Conservation (phyloP, 1,284 basidiomycete genomes). For the Prillingera fragicola region DNA sequence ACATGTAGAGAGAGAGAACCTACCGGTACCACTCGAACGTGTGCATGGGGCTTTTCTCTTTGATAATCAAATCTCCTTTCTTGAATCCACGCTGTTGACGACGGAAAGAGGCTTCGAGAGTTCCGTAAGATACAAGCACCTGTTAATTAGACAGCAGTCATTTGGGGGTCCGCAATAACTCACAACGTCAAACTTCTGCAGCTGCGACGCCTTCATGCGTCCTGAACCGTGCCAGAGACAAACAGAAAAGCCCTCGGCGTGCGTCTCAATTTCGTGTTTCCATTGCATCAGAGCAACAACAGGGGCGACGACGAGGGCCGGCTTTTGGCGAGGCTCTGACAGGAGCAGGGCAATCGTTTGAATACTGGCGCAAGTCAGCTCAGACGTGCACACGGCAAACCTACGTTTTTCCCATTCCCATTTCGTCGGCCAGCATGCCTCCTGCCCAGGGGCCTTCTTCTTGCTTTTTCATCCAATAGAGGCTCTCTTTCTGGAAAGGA, state of each 20-base stretch:
- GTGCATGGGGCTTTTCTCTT: constrained; percentile 83
- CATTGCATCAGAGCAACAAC: constrained; percentile 99
- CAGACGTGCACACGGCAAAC: not conserved
- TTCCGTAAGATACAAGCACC: constrained; percentile 58
- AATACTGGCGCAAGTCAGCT: constrained; percentile 57
- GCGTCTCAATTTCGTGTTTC: constrained; percentile 85
- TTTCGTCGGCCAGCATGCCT: constrained; percentile 76
- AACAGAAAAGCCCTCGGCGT: constrained; percentile 69
- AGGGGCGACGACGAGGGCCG: constrained; percentile 89
- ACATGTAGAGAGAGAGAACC: constrained; percentile 55
- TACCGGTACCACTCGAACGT: constrained; percentile 85
- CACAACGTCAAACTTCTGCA: constrained; percentile 84
- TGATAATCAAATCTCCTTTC: constrained; percentile 74
- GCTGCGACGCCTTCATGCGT: constrained; percentile 56
- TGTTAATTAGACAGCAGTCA: constrained; percentile 6
- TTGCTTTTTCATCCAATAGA: constrained; percentile 94
- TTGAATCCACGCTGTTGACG: constrained; percentile 91
- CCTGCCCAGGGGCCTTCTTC: constrained; percentile 83
- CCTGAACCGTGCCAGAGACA: constrained; percentile 84
- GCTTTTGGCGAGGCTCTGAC: constrained; percentile 59
- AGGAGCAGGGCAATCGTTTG: constrained; percentile 90
- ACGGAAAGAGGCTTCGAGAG: constrained; percentile 86
- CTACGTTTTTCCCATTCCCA: constrained; percentile 81
- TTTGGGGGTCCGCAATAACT: constrained; percentile 28
- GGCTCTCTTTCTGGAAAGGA: constrained; percentile 81